Evolutionary conservation across 345 rosid species (phyloP), one percentile per base, ranked within the genome.

Genomic region (Euclidium syriacum): DNA sequence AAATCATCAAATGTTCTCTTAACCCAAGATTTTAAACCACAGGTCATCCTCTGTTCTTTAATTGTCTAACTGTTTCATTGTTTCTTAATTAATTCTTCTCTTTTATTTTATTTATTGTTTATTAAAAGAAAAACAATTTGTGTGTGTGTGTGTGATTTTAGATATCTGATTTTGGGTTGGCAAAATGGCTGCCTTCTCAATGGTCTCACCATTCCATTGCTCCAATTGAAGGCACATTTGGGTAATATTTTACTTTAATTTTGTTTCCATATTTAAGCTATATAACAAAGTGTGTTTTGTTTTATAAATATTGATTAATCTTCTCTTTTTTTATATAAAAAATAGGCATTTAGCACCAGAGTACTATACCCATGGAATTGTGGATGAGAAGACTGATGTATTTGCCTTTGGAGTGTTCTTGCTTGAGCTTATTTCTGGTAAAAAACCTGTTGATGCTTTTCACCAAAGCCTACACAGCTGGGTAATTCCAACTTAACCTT

Each of bases 191-290:
- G 64, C 97, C 99, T 53, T 85, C 99, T 50, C 92, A 90, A 65
- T 94, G 97, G 97, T 78, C 90, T 77, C 99, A 94, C 70, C 99
- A 94, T 76, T 94, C 99, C 32, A 90, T 90, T 64, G 95, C 85
- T 62, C 99, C 97, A 15, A 94, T 94, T 54, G 99, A 94, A 84
- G 99, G 99, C 56, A 94, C 96, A 67, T 94, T 94, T 70, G 99
- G 99, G 99, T 88, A 83, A 5, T 64, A 4, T 50, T n/a, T 30
- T 24, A 18, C 10, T 63, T 17, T 5, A 55, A 6, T 1, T 47
- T 55, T 70, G 8, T 61, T 25, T 52, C 55, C 3, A 34, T 69
- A 14, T 63, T 25, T 33, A n/a, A 20, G 34, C 54, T 47, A 49
- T 6, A 10, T n/a, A 41, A 58, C 1, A 49, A 22, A 53, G 0